Base-by-base conservation (phyloP, 202 grass and related monocot genomes). In the Zoysia matrella region DNA sequence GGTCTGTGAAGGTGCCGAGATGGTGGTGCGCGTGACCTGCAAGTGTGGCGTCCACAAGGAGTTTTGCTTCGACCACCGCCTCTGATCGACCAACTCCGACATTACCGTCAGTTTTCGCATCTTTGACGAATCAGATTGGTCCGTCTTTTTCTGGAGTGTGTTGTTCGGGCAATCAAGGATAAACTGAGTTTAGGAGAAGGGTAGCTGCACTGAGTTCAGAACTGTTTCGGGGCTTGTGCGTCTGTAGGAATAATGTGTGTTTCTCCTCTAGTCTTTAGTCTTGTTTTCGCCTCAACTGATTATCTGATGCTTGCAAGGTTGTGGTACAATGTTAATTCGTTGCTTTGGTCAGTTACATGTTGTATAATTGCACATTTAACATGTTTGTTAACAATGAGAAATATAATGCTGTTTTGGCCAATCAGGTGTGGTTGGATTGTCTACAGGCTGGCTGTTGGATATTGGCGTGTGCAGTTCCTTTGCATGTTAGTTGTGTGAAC, bases 21-120 rank as follows among this genome's bases (percentile, higher is more conserved):
- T 88, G 69, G 75, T 79, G 9, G 62, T 84, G 80, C 44, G 75
- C 63, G 63, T 88, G 70, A 88, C 75, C 69, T 88, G 63, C 75
- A 84, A 66, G 63, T 88, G 86, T 11, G 86, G 86, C 52, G 16
- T 77, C 75, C 62, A 45, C 47, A 74, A 74, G 63, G 80, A 88
- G 62, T 84, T 88, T 70, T 64, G 54, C 75, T 80, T 88, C 62
- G 62, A 88, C 69, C 80, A 80, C 63, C 42, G 69, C 14, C 69
- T 16, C 40, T 88, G 63, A 88, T 58, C 52, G 14, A 15, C 14
- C 52, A 51, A 18, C 60, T 73, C 11, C 2, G 2, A 18, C 1
- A 22, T 54, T 39, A 73, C 60, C 62, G 36, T 22, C 22, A 22
- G 22, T 22, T 22, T 22, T 22, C 22, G 22, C 22, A 22, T 22